A percentile compares a stretch with the other conserved stretches of the same genome.
phyloP scores from a whole-genome alignment of 768 basidiomycete genomes.

The Russula lepida region DNA sequence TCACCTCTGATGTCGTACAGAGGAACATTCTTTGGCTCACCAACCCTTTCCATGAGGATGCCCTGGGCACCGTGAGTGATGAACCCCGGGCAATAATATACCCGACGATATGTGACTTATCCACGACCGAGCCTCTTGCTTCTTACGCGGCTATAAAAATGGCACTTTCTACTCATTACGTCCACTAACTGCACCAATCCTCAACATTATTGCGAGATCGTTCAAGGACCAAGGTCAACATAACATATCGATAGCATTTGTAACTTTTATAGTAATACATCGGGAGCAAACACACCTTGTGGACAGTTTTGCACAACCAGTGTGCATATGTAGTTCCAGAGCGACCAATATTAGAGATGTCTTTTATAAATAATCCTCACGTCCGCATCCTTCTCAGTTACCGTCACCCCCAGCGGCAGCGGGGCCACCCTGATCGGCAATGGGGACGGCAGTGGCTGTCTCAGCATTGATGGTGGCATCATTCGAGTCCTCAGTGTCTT shows the following conservation, averaged over 20 bases:
- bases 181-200: background rate
- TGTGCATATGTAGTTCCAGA: background rate
- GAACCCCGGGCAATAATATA: background rate
- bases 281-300: background rate
- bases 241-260: background rate
- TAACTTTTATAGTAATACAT: background rate
- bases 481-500: background rate
- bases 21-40: too few species aligned
- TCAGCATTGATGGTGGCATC: background rate
- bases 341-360: background rate
- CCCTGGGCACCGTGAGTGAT: background rate
- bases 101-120: background rate
- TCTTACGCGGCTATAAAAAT: too few species aligned
- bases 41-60: too few species aligned
- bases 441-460: background rate
- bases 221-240: background rate
- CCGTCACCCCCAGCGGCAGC: background rate
- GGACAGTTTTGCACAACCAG: background rate
- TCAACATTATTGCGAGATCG: background rate
- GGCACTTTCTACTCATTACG: too few species aligned
- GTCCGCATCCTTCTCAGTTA: background rate
- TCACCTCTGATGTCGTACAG: too few species aligned
- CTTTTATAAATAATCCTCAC: background rate
- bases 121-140: too few species aligned
- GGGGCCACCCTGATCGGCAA: background rate